Evolutionary conservation across 805 yeast genomes (phyloP).

Genomic region (Tetrapisispora arboricola): DNA sequence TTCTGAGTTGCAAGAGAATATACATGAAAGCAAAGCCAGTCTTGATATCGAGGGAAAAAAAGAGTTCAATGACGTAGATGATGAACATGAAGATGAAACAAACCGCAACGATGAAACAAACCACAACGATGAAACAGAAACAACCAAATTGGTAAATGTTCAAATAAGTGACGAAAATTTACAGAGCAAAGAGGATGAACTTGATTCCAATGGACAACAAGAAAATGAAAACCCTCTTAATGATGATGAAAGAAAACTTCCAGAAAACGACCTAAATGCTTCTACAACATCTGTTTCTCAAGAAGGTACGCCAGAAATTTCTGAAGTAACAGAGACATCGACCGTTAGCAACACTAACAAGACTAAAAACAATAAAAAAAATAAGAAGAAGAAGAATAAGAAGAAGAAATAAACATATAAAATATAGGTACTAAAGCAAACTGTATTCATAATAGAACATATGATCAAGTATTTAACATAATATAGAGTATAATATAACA

Average conservation of each 20-base stretch:
- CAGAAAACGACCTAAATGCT: not conserved
- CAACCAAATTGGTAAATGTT: too few relatives aligned
- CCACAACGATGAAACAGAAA: too few relatives aligned
- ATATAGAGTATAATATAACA: too few relatives aligned
- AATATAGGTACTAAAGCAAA: not conserved
- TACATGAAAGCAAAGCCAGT: not conserved
- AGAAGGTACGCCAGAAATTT: not conserved
- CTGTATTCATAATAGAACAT: not conserved
- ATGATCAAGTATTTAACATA: not conserved
- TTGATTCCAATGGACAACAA: not conserved
- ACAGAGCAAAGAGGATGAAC: too few relatives aligned
- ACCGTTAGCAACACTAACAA: conserved; percentile 1
- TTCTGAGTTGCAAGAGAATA: not conserved
- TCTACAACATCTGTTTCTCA: not conserved
- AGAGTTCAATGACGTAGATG: not conserved
- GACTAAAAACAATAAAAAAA: conserved; percentile 4
- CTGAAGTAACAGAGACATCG: not conserved
- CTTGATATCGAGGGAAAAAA: not conserved
- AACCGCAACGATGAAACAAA: too few relatives aligned
- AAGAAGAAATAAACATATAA: conserved; percentile 2
- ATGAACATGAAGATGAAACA: not conserved
- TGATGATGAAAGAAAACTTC: not conserved
- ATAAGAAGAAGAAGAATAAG: conserved; percentile 5
- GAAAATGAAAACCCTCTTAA: not conserved
- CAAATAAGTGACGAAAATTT: too few relatives aligned